Evolutionary conservation across 257 asterid genomes (phyloP).

Genomic region (Nyctanthes arbortristis): DNA sequence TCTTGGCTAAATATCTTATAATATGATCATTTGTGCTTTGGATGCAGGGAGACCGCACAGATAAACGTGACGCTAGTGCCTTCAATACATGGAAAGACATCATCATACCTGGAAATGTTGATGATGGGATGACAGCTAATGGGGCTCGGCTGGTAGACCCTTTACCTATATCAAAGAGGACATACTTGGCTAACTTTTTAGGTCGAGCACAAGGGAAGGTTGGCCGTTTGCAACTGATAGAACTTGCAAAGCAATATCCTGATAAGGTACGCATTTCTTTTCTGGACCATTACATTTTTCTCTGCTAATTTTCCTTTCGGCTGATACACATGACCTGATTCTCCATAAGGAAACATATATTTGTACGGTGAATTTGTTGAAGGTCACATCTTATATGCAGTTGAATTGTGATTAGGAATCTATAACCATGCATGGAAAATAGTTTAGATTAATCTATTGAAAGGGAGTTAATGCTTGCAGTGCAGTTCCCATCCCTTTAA

Average conservation of each 20-base stretch:
- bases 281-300: background rate
- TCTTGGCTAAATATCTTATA: background rate
- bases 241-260: conserved; percentile 81
- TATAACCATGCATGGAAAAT: background rate
- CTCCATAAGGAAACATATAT: conserved; percentile 11
- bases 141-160: conserved; percentile 71
- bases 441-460: background rate
- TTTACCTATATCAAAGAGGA: conserved; percentile 82
- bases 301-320: background rate
- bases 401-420: conserved; percentile 8
- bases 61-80: conserved; percentile 87
- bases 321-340: background rate
- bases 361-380: background rate
- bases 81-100: conserved; percentile 97
- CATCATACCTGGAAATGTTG: conserved; percentile 92
- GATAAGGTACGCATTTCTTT: conserved; percentile 62
- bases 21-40: conserved; percentile 12
- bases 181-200: conserved; percentile 76
- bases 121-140: conserved; percentile 83
- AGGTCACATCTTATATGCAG: conserved; percentile 4
- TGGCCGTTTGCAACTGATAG: conserved; percentile 80
- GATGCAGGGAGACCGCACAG: conserved; percentile 90
- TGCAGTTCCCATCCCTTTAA: no score
- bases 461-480: background rate
- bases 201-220: conserved; percentile 95